A percentile compares a stretch with the other conserved stretches of the same genome.
Evolutionary conservation across 257 asterid genomes (phyloP).

Genomic region (Nicotiana tabacum): DNA sequence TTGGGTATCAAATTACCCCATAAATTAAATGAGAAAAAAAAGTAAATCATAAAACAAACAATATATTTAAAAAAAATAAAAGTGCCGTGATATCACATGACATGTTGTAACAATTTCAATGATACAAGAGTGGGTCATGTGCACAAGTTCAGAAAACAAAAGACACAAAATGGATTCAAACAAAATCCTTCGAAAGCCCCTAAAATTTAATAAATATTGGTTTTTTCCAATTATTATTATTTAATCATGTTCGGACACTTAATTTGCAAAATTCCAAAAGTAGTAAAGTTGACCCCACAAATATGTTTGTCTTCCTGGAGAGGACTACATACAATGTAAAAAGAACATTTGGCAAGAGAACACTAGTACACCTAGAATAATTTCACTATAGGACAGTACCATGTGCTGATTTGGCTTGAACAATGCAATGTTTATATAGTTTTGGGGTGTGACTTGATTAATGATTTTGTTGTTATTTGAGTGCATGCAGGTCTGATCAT

Average conservation of each 20-base stretch:
- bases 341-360: not conserved
- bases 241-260: not conserved
- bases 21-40: not conserved
- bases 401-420: slow-evolving; percentile 7
- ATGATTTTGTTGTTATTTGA: not conserved
- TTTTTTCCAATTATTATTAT: not conserved
- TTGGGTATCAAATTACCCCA: not conserved
- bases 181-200: not conserved
- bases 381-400: not conserved
- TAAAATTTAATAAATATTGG: not conserved
- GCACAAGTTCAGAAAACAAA: not conserved
- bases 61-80: not conserved
- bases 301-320: not conserved
- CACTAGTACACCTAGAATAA: not conserved
- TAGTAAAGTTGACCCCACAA: not conserved
- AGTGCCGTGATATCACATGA: not conserved
- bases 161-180: not conserved
- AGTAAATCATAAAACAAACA: not conserved
- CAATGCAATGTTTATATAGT: not conserved
- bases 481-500: not conserved
- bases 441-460: not conserved
- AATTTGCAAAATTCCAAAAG: not conserved
- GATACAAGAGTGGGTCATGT: not conserved
- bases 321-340: slow-evolving; percentile 2
- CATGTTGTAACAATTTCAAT: not conserved